Evolutionary conservation across 163 green algal species (phyloP), one percentile per base, ranked within the genome.

Genomic region (Chloromonas sp.): DNA sequence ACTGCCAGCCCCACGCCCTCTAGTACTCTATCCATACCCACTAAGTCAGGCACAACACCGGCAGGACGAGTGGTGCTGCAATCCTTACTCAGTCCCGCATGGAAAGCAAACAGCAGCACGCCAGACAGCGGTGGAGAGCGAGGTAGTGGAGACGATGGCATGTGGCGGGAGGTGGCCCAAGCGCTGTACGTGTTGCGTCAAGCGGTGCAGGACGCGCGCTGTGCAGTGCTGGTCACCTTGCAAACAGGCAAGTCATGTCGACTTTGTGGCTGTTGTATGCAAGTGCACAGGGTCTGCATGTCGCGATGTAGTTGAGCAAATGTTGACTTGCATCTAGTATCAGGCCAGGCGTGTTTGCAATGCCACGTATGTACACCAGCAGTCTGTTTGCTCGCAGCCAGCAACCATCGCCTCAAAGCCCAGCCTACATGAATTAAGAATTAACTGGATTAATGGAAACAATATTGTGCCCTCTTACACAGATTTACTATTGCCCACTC

Each of bases 161-260:
- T 58, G 36, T 84, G 81, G 81, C 70, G 66, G 81, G 81, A 3
- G n/a, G 81, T 78, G 62, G 66, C 62, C 3, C 62, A 87, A 81
- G 61, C 57, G n/a, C 84, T 94, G 66, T 36, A 92, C 66, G 76
- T n/a, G 15, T 79, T 89, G 11, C 60, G 84, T 76, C 84, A 1
- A 0, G 83, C 36, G 86, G 58, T 77, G 82, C 82, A 83, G 79
- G 82, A 86, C 71, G 58, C 62, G 58, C 79, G 86, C 0, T 89
- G 86, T 58, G 79, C 82, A 13, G 92, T 85, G 0, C 80, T 94
- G 71, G 87, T 96, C 0, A 93, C 81, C 0, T 81, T 91, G 3
- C 90, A 90, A 0, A 83, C 89, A 87, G 86, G 88, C 90, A 70
- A 13, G 78, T 74, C 5, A 74, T 15, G 66, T 74, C 66, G 5